phyloP scores from a whole-genome alignment of 2,329 filamentous ascomycete species.

The Teratosphaeria epicoccoides region DNA sequence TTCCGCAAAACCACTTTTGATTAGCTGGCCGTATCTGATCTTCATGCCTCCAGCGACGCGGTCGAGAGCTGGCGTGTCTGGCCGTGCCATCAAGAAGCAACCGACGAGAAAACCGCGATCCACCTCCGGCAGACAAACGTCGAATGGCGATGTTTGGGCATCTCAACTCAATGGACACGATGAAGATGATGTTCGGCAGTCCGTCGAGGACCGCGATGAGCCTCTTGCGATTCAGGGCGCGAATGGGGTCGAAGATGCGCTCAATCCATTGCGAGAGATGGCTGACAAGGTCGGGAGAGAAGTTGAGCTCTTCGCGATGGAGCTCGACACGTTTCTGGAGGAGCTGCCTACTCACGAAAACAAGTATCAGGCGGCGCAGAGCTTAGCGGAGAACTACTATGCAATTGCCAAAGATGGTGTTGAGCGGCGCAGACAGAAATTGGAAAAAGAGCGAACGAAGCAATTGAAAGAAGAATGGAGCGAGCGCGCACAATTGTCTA shows the following conservation, averaged over 20 bases:
- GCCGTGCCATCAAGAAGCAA: background rate
- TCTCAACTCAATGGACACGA: slow-evolving; percentile 4
- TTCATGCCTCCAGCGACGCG: background rate
- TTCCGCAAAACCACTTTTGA: background rate
- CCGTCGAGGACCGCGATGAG: slow-evolving; percentile 2
- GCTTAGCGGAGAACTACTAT: slow-evolving; percentile 41
- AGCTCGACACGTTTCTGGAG: slow-evolving; percentile 61
- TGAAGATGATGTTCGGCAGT: slow-evolving; percentile 3
- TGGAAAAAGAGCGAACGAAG: slow-evolving; percentile 29
- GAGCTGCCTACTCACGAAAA: slow-evolving; percentile 37
- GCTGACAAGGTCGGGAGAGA: slow-evolving; percentile 64
- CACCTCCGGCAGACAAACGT: background rate
- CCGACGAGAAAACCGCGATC: slow-evolving; percentile 2
- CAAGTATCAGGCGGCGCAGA: slow-evolving; percentile 50
- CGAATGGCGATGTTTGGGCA: background rate
- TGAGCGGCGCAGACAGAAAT: slow-evolving; percentile 33
- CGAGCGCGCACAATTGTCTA: slow-evolving; percentile 13
- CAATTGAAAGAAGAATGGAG: slow-evolving; percentile 29
- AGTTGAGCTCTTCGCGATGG: slow-evolving; percentile 76
- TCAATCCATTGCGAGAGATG: slow-evolving; percentile 49
- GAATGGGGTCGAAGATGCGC: background rate
- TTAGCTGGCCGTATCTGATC: background rate
- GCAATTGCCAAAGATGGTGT: slow-evolving; percentile 44
- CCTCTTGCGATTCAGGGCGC: background rate
- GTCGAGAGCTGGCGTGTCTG: background rate